Base-by-base conservation (phyloP, 176 grass and related monocot genomes). In the Cenchrus purpureus region DNA sequence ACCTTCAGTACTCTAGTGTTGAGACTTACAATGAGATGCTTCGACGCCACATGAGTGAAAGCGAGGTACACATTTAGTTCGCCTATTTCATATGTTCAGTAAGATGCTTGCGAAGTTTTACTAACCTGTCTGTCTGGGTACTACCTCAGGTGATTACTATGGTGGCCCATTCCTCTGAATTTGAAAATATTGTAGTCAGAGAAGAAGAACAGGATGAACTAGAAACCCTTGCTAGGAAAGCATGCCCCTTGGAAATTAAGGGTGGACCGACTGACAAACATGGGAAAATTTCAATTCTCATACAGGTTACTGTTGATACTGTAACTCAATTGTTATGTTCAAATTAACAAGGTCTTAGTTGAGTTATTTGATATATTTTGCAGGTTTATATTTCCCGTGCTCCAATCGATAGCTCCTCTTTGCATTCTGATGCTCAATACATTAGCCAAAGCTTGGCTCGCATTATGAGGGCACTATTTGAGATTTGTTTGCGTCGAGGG, bases 171-270 rank as follows among this genome's bases (percentile, higher is more conserved):
- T 98, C 96, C 34, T 98, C 96, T 87, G 96, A 98, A 79, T 98
- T 98, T 86, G 91, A 98, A 81, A 98, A 98, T 86, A 98, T 98
- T 65, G 87, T 88, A 65, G 83, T 98, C 81, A 92, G 96, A 90
- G 96, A 95, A 86, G 96, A 98, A 90, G 96, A 98, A 91, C 96
- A 98, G 67, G 96, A 98, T 50, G 96, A 98, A 78, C 79, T 98
- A 43, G 96, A 95, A 91, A 75, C 78, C 65, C 87, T 98, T 82
- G 84, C 77, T 34, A 91, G 89, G 83, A 84, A 81, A 44, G 86
- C 77, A 71, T 98, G 96, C 77, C 96, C 96, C 37, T 67, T 94
- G 67, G 96, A 95, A 88, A 82, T 98, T 76, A 98, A 98, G 90
- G 93, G 96, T 90, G 96, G 96, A 10, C 74, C 91, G 17, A 91